Conservation (phyloP, 352 stramenopile species). For the Globisporangium acanthophoron region DNA sequence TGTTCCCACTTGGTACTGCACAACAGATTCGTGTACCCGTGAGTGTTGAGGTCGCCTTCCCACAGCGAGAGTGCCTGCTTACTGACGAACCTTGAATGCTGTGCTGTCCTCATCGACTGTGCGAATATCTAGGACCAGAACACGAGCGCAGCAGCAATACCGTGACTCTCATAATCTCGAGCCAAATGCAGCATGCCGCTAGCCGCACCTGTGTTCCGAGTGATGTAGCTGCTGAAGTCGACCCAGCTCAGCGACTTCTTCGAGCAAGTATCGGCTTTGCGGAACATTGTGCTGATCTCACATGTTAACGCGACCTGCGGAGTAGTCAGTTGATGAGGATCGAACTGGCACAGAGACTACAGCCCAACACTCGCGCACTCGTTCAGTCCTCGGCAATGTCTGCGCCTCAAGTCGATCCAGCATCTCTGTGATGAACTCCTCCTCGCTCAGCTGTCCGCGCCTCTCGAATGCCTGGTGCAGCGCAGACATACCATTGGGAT, state of each 20-base stretch:
- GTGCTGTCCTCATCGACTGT: slow-evolving; percentile 8
- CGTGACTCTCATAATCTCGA: not conserved
- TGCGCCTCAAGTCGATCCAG: slow-evolving; percentile 19
- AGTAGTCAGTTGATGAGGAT: not conserved
- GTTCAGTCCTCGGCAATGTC: slow-evolving; percentile 14
- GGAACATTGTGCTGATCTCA: slow-evolving; percentile 34
- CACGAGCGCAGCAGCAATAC: not conserved
- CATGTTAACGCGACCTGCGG: slow-evolving; percentile 26
- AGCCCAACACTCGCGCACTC: slow-evolving; percentile 12
- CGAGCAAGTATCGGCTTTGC: slow-evolving; percentile 30
- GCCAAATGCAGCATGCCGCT: not conserved
- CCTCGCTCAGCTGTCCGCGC: slow-evolving; percentile 23
- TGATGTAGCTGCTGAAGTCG: slow-evolving; percentile 41
- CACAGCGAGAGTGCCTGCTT: not conserved
- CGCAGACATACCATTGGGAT: slow-evolving; percentile 28
- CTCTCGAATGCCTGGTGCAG: slow-evolving; percentile 35
- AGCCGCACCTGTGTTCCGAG: slow-evolving; percentile 26
- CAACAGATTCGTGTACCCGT: too few species aligned
- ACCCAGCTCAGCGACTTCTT: slow-evolving; percentile 29
- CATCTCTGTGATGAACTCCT: slow-evolving; percentile 41
- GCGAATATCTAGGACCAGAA: not conserved
- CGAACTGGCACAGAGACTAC: too few species aligned
- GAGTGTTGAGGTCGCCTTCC: too few species aligned
- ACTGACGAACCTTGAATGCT: slow-evolving; percentile 3
- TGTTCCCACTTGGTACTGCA: slow-evolving; percentile 26